phyloP scores from a whole-genome alignment of 2,329 filamentous ascomycete genomes.

The Zopfia rhizophila region DNA sequence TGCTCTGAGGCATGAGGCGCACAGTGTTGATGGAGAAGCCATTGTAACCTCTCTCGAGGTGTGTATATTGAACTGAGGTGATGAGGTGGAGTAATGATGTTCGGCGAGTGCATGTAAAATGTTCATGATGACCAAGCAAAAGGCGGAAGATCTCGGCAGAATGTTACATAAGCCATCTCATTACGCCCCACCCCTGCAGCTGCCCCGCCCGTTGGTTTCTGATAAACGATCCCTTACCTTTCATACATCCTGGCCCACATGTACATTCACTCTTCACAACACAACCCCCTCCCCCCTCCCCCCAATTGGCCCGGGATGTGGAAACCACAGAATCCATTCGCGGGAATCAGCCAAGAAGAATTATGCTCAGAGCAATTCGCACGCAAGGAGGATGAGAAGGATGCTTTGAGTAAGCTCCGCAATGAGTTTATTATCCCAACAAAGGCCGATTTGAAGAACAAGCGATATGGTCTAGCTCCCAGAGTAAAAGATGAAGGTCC shows the following conservation, averaged over 20 bases:
- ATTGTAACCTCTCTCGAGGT: slow-evolving; percentile 29
- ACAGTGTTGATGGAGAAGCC: slow-evolving; percentile 41
- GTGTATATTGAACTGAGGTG: slow-evolving; percentile 10
- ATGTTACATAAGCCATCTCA: not conserved
- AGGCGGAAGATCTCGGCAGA: no score
- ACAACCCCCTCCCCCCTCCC: not conserved
- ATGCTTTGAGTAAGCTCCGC: slow-evolving; percentile 58
- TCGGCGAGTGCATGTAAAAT: slow-evolving; percentile 6
- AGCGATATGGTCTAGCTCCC: slow-evolving; percentile 50
- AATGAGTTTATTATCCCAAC: slow-evolving; percentile 82
- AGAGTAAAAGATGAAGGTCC: slow-evolving; percentile 1
- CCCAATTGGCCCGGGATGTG: slow-evolving; percentile 29
- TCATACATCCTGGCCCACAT: no score
- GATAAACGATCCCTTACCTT: no score
- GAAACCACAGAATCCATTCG: slow-evolving; percentile 36
- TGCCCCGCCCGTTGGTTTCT: slow-evolving; percentile 14
- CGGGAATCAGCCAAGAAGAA: slow-evolving; percentile 25
- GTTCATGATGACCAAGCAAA: slow-evolving; percentile 24
- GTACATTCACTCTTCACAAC: no score
- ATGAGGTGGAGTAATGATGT: slow-evolving; percentile 26
- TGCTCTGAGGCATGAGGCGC: slow-evolving; percentile 42
- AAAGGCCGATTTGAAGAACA: slow-evolving; percentile 74
- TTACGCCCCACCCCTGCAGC: slow-evolving; percentile 7
- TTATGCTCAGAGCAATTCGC: slow-evolving; percentile 46
- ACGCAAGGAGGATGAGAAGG: slow-evolving; percentile 46